A percentile compares a stretch with the other conserved stretches of the same genome.
Evolutionary conservation across 176 grass and related monocot species (phyloP).

Genomic region (Oryza coarctata): DNA sequence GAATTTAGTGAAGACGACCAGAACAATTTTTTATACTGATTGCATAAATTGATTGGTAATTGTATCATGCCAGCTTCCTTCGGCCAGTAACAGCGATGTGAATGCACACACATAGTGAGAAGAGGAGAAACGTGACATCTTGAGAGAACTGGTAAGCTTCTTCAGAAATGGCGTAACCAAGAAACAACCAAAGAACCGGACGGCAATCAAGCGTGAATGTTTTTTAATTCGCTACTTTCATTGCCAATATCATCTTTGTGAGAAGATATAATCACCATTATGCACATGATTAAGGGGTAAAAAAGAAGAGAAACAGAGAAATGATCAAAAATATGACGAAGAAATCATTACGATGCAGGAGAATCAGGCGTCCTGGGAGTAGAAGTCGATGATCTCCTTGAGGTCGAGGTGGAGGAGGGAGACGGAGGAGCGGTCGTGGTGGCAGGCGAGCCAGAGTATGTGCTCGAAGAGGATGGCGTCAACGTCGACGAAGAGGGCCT

Average conservation of each 20-base stretch:
- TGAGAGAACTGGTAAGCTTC: not conserved
- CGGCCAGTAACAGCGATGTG: not conserved
- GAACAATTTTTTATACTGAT: not conserved
- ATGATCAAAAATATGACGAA: not conserved
- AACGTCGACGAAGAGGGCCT: constrained; percentile 68
- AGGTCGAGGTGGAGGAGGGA: constrained; percentile 72
- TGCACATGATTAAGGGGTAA: constrained; percentile 29
- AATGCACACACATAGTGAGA: not conserved
- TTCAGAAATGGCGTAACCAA: constrained; percentile 2
- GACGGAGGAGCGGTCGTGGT: constrained; percentile 61
- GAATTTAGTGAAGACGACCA: not conserved
- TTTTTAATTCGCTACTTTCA: constrained; percentile 11
- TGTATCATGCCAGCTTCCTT: not conserved
- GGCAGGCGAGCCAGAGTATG: constrained; percentile 76
- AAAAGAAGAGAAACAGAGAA: not conserved
- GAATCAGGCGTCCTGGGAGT: constrained; percentile 79
- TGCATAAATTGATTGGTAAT: not conserved
- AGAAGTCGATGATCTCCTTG: constrained; percentile 98
- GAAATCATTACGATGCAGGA: not conserved
- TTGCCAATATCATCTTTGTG: not conserved
- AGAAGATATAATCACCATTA: constrained; percentile 6
- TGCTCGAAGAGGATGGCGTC: constrained; percentile 95
- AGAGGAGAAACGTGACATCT: not conserved
- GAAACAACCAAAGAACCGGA: not conserved
- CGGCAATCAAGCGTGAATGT: not conserved